These are phyloP conservation scores for Fusarium succisae DNA, from an alignment of 2,329 filamentous ascomycete genomes.

Conservation along the genomic window DNA sequence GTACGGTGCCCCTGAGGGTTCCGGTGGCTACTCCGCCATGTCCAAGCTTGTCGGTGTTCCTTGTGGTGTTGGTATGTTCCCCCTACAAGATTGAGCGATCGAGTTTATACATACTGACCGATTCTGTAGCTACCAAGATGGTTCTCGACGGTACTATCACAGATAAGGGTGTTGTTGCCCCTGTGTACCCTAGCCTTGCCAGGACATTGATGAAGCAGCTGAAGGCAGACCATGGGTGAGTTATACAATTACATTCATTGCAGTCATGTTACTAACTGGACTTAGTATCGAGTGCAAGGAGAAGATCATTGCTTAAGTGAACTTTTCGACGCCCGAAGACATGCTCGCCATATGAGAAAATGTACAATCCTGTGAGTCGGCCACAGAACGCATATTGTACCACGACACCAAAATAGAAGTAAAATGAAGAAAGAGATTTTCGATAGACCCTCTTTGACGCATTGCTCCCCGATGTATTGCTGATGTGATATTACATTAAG, in stretches of 20 bases:
- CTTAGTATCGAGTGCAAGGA: constrained; percentile 26
- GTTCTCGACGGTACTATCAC: constrained; percentile 79
- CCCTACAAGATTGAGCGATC: background rate
- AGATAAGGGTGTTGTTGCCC: constrained; percentile 79
- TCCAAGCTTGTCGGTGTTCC: constrained; percentile 82
- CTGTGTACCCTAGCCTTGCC: constrained; percentile 77
- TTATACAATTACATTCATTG: background rate
- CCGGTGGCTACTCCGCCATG: constrained; percentile 84
- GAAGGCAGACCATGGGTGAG: constrained; percentile 74
- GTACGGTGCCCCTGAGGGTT: constrained; percentile 80
- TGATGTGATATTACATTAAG: constrained; percentile 25
- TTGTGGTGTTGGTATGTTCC: constrained; percentile 48
- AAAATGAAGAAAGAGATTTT: constrained; percentile 2
- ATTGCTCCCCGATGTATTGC: background rate
- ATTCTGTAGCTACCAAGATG: constrained; percentile 68
- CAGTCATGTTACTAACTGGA: background rate
- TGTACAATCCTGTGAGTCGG: background rate
- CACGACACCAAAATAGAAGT: constrained; percentile 11
- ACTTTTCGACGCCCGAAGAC: background rate
- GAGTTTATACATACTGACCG: background rate
- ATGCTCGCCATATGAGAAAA: background rate
- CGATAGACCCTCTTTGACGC: background rate
- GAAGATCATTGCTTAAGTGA: constrained; percentile 25
- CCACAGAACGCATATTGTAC: background rate
- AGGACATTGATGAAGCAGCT: constrained; percentile 80